These are phyloP conservation scores for Candida michaelii DNA, from an alignment of 805 yeast species.

Conservation along the genomic window DNA sequence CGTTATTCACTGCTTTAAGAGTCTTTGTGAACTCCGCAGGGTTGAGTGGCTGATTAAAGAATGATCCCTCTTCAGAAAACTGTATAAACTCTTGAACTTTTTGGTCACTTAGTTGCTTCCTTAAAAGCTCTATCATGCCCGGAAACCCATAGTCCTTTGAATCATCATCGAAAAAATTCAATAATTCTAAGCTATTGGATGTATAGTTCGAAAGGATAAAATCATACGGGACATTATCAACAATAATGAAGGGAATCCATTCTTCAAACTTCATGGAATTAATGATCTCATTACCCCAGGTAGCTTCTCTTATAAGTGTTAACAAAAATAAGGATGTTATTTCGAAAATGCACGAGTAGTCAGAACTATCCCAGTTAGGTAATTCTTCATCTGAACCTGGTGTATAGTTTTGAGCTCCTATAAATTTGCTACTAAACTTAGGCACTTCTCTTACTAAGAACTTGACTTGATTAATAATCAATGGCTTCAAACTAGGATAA, in stretches of 20 bases:
- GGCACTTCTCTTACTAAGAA: constrained; percentile 49
- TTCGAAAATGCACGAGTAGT: constrained; percentile 48
- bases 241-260: constrained; percentile 49
- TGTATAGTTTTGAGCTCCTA: constrained; percentile 39
- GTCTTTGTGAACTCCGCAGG: constrained; percentile 29
- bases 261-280: constrained; percentile 39
- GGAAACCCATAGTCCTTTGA: constrained; percentile 48
- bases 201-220: constrained; percentile 55
- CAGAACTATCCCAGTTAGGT: constrained; percentile 53
- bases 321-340: constrained; percentile 50
- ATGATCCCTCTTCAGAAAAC: constrained; percentile 25
- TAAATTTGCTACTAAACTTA: constrained; percentile 23
- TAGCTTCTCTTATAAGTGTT: constrained; percentile 52
- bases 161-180: constrained; percentile 58
- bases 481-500: constrained; percentile 68
- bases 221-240: constrained; percentile 62
- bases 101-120: constrained; percentile 25
- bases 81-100: constrained; percentile 30
- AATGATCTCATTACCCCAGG: constrained; percentile 43
- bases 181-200: constrained; percentile 51
- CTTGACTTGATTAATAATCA: constrained; percentile 50
- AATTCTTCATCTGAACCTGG: constrained; percentile 32
- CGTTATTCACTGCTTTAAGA: constrained; percentile 33
- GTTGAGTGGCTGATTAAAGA: constrained; percentile 33
- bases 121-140: constrained; percentile 33